Evolutionary conservation across 352 stramenopile species (phyloP).

Genomic region (Pythium chondricola): DNA sequence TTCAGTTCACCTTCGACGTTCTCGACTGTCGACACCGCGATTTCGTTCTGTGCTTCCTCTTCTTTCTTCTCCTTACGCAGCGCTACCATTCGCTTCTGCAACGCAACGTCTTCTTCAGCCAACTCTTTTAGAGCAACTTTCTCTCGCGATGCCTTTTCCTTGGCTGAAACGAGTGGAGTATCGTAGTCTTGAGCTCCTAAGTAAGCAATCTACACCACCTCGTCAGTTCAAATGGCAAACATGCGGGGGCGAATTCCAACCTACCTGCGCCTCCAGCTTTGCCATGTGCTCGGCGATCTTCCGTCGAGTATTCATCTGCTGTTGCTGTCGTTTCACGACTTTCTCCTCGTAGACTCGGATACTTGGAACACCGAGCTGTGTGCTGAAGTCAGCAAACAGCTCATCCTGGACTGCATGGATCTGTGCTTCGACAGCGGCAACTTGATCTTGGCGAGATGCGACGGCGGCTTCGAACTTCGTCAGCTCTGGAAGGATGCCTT

Average conservation of each 20-base stretch:
- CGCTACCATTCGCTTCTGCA: slow-evolving; percentile 38
- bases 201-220: slow-evolving; percentile 14
- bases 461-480: slow-evolving; percentile 49
- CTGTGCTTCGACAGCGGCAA: slow-evolving; percentile 43
- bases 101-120: slow-evolving; percentile 33
- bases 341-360: slow-evolving; percentile 92
- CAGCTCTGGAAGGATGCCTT: slow-evolving; percentile 57
- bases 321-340: slow-evolving; percentile 81
- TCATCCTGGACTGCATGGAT: slow-evolving; percentile 78
- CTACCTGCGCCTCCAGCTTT: slow-evolving; percentile 79
- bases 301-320: slow-evolving; percentile 59
- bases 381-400: slow-evolving; percentile 82
- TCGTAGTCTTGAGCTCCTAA: slow-evolving; percentile 48
- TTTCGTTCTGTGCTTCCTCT: slow-evolving; percentile 32
- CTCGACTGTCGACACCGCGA: slow-evolving; percentile 33
- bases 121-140: slow-evolving; percentile 48
- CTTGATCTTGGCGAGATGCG: slow-evolving; percentile 32
- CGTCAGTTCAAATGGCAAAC: slow-evolving; percentile 32
- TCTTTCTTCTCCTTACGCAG: slow-evolving; percentile 79
- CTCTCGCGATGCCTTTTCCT: slow-evolving; percentile 40
- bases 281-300: slow-evolving; percentile 74
- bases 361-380: slow-evolving; percentile 65
- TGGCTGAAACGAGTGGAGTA: slow-evolving; percentile 32
- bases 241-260: too few relatives aligned
- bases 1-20: slow-evolving; percentile 62